A percentile compares a stretch with the other conserved stretches of the same genome.
Conservation (phyloP, 306 rosid species). For the Vicia faba region DNA sequence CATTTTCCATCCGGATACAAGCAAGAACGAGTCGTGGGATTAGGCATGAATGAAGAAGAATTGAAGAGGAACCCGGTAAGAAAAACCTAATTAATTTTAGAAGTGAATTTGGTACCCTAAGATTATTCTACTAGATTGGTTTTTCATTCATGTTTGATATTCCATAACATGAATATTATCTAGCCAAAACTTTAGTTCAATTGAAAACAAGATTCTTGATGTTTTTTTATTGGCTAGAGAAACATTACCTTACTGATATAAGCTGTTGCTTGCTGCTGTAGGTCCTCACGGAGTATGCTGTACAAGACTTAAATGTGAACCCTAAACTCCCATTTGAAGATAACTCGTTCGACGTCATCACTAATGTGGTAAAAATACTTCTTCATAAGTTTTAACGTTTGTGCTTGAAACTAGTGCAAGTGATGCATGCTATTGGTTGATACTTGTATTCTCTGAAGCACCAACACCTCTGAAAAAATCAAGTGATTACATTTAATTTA, state of each 20-base stretch:
- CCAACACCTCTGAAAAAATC: no score
- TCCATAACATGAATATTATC: background rate
- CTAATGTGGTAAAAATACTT: slow-evolving; percentile 63
- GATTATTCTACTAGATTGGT: slow-evolving; percentile 5
- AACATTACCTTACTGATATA: slow-evolving; percentile 24
- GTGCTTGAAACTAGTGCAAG: slow-evolving; percentile 24
- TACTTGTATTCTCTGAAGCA: background rate
- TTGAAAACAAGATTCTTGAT: slow-evolving; percentile 10
- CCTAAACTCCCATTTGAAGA: slow-evolving; percentile 74
- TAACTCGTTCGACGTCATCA: slow-evolving; percentile 67
- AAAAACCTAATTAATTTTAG: background rate
- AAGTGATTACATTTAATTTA: no score
- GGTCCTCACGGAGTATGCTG: slow-evolving; percentile 71
- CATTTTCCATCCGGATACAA: slow-evolving; percentile 84
- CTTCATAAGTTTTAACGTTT: slow-evolving; percentile 1
- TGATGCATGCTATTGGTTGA: slow-evolving; percentile 5
- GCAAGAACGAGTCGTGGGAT: slow-evolving; percentile 72
- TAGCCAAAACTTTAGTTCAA: slow-evolving; percentile 3
- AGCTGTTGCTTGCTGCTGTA: slow-evolving; percentile 41
- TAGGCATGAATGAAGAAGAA: slow-evolving; percentile 85
- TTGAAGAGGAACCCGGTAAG: slow-evolving; percentile 69
- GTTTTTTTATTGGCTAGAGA: slow-evolving; percentile 3
- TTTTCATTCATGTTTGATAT: background rate
- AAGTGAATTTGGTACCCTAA: slow-evolving; percentile 6
- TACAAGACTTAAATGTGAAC: slow-evolving; percentile 73